phyloP scores from a whole-genome alignment of 768 basidiomycete species.

The Xanthoconium purpureum region DNA sequence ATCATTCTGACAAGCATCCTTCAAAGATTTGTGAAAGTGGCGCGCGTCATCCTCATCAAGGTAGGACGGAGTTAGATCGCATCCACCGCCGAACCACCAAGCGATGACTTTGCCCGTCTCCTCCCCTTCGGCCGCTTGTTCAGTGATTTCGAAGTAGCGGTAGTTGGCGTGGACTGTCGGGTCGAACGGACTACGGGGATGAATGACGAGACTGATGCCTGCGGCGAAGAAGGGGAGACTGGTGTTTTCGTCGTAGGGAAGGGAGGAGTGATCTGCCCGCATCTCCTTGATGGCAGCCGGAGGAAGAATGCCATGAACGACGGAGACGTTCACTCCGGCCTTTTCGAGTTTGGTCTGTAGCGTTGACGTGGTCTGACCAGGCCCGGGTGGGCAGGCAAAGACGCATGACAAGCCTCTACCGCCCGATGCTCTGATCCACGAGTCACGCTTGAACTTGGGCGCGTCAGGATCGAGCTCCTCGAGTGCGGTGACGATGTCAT shows the following conservation, averaged over 20 bases:
- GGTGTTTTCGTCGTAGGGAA: constrained; percentile 57
- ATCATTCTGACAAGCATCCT: constrained; percentile 71
- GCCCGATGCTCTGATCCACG: constrained; percentile 66
- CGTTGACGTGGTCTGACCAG: constrained; percentile 32
- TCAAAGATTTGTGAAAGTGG: constrained; percentile 83
- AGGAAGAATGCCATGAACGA: constrained; percentile 86
- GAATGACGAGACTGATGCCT: constrained; percentile 89
- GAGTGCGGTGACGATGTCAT: constrained; percentile 70
- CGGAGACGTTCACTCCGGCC: constrained; percentile 91
- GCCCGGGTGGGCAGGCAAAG: constrained; percentile 49
- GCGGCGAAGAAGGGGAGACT: constrained; percentile 91
- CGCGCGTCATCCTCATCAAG: constrained; percentile 81
- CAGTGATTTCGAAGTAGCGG: constrained; percentile 92
- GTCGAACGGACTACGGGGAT: constrained; percentile 89
- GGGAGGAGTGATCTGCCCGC: constrained; percentile 83
- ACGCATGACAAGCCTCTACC: constrained; percentile 83
- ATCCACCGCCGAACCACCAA: constrained; percentile 99
- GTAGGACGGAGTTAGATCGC: constrained; percentile 92
- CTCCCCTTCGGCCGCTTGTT: constrained; percentile 37
- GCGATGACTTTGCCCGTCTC: constrained; percentile 59
- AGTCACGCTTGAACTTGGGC: constrained; percentile 75
- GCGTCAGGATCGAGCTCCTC: constrained; percentile 75
- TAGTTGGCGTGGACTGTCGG: constrained; percentile 97
- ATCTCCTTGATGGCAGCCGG: constrained; percentile 91
- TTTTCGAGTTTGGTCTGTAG: constrained; percentile 75